Percentiles rank a stretch among this genome's conserved stretches.
phyloP scores from a whole-genome alignment of 2,329 filamentous ascomycete species.

The Triangularia verruculosa region DNA sequence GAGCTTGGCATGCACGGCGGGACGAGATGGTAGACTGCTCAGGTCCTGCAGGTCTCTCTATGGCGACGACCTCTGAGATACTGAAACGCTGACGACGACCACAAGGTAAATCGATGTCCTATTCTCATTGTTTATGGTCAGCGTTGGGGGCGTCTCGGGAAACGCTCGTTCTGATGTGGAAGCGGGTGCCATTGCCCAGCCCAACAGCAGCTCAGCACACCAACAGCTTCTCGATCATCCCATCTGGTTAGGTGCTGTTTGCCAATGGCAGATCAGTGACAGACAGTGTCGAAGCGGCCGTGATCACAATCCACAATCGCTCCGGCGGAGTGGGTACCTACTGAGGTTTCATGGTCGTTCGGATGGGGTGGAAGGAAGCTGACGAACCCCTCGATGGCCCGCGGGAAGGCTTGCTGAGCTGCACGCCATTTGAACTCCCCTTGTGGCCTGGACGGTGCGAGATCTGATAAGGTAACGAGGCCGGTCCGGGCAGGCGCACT shows the following conservation, averaged over 20 bases:
- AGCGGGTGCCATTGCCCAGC: neutral
- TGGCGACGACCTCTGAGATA: neutral
- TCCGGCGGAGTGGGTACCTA: neutral
- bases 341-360: neutral
- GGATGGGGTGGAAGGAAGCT: neutral
- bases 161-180: neutral
- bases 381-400: neutral
- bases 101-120: neutral
- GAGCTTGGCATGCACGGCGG: neutral
- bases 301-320: no score
- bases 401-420: neutral
- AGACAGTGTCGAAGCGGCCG: neutral
- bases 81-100: neutral
- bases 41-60: neutral
- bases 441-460: neutral
- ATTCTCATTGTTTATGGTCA: no score
- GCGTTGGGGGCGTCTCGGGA: neutral
- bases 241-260: neutral
- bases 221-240: neutral
- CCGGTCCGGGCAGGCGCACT: neutral
- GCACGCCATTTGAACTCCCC: slow-evolving; percentile 6
- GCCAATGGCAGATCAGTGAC: neutral
- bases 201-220: neutral
- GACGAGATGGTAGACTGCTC: neutral
- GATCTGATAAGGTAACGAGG: neutral